Evolutionary conservation across 2,329 filamentous ascomycete genomes (phyloP), one percentile per base, ranked within the genome.

Genomic region (Penicillium sp.): DNA sequence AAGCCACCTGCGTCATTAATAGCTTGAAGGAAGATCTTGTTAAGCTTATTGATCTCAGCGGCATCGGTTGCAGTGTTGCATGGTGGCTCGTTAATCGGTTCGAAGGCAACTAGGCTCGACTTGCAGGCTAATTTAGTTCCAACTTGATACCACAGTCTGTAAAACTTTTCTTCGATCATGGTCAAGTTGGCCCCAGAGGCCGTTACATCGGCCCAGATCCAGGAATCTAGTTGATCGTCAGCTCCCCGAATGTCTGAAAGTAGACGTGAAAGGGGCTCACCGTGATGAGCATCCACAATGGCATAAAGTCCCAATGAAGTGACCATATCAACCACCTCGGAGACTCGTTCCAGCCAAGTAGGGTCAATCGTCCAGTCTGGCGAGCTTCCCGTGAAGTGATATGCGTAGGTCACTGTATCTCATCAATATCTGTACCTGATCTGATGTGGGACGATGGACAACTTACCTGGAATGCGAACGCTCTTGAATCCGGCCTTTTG

Each of bases 1-100:
- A 80, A 84, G 0, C 85, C 85, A 2, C 85, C 85, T 1, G 82
- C 80, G 53, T 82, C 78, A 43, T 79, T 79, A 43, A 87, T 80
- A 2, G 82, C 82, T 54, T 83, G 70, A 1, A 87, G 72, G 63
- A 87, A 87, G 30, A 87, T 75, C n/a, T 75, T 75, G 66, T 87
- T 87, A 30, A 88, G 68, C 62, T 82, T 81, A 68, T 86, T 87
- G 38, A 85, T 68, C 45, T 82, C 75, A 1, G 79, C 77, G 0
- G 77, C 84, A 59, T 87, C 79, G 22, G 76, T 80, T 3, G 80
- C 78, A 0, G 80, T 85, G 0, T 80, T 79, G 45, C 82, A 84
- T 0, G 84, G 80, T 0, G 84, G 83, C 66, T 88, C 85, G 61
- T 87, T 87, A 67, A 88, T 83, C 0, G 85, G 78, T 68, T 88